Base-by-base conservation (phyloP, 2,329 filamentous ascomycete species). In the Cladosporium austrohemisphaericum region DNA sequence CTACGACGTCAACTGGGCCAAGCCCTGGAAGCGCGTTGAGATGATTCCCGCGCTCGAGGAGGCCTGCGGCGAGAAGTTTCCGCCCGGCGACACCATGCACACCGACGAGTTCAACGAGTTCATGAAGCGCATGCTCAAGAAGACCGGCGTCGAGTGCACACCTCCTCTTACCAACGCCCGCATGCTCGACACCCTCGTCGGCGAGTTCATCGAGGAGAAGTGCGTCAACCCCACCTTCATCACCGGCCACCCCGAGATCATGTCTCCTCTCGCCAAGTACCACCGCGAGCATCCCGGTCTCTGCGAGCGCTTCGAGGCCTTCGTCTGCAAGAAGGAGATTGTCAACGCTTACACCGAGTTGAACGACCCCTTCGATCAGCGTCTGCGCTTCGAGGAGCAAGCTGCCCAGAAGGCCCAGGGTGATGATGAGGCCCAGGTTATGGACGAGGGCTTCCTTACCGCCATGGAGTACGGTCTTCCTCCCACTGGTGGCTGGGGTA, bases 271-370 rank as follows among this genome's bases (percentile, higher is more conserved):
- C 14, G 93, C 93, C 76, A 98, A 98, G 79, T 91, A 91, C 70
- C 88, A 96, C 72, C 87, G 93, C 57, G 73, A 77, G 38, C 81
- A 82, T 55, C 79, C 85, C 46, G 93, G 92, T 62, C 80, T 98
- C 26, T 96, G 90, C 68, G 93, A 98, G 76, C 87, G 93, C 49
- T 97, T 97, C 70, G 93, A 98, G 73, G 91, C 88, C 9, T 98
- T 98, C 60, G 93, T 96, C 37, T 90, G 86, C 77, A 94, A 90
- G 79, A 94, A 93, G 81, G 92, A 97, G 69, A 96, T 97, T 59
- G 86, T 85, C 64, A 97, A 98, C 66, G 91, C 91, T 5, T 94
- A 96, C 74, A 97, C 92, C 31, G 93, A 98, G 81, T 84, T 98
- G 79, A 94, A 95, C 77, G 88, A 96, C 64, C 90, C 92, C 50